Percentiles rank a stretch among this genome's conserved stretches.
These are phyloP conservation scores for Cutaneotrichosporon dermatis DNA, from an alignment of 1,284 basidiomycete species.

Conservation along the genomic window DNA sequence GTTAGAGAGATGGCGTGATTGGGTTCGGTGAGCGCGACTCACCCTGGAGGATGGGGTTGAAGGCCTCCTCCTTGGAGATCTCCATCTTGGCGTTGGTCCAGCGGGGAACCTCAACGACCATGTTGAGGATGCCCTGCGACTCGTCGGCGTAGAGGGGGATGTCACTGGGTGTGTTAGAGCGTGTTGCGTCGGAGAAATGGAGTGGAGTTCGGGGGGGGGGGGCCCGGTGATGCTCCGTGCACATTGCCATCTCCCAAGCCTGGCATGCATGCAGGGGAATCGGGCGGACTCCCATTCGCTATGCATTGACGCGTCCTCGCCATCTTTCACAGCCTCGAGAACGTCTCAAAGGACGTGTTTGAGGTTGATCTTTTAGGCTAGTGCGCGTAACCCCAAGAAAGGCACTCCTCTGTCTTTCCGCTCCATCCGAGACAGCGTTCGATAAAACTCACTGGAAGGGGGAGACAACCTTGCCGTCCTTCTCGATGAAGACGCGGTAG, in stretches of 20 bases:
- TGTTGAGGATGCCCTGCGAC: conserved; percentile 86
- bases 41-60: conserved; percentile 98
- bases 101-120: conserved; percentile 97
- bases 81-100: conserved; percentile 99
- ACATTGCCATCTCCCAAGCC: too few relatives aligned
- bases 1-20: background rate
- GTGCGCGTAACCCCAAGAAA: background rate
- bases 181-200: background rate
- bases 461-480: conserved; percentile 77
- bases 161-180: conserved; percentile 53
- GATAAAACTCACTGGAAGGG: conserved; percentile 64
- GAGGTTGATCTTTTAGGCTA: too few relatives aligned
- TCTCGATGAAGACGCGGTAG: conserved; percentile 90
- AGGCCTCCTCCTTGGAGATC: conserved; percentile 92
- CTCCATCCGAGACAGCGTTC: too few relatives aligned
- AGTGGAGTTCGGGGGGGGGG: too few relatives aligned
- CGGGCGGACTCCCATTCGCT: too few relatives aligned
- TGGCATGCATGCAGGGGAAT: too few relatives aligned
- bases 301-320: too few relatives aligned
- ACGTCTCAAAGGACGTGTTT: too few relatives aligned
- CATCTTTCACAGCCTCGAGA: too few relatives aligned
- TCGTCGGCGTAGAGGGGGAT: conserved; percentile 94
- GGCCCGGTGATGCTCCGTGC: too few relatives aligned
- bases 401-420: background rate
- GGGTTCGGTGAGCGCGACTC: conserved; percentile 9